Conservation (phyloP, 2,329 filamentous ascomycete species). For the Fusarium foetens region DNA sequence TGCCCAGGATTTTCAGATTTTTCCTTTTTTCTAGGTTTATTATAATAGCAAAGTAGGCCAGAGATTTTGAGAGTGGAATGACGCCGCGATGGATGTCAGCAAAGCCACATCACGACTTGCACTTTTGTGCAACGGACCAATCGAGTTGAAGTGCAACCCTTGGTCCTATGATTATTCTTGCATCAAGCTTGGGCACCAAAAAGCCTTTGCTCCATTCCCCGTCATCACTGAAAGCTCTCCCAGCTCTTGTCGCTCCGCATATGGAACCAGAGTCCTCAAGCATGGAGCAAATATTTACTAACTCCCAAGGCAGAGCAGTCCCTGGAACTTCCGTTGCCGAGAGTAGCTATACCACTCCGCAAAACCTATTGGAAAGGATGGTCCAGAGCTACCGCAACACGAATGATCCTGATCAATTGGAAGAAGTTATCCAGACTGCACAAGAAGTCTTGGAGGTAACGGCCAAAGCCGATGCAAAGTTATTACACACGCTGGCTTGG, state of each 20-base stretch:
- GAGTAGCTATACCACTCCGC: accelerated
- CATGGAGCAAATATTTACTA: accelerated
- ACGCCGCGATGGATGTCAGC: background rate
- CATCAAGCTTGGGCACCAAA: background rate
- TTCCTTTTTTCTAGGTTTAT: background rate
- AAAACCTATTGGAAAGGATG: accelerated
- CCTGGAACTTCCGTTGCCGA: accelerated
- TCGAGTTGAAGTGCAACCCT: background rate
- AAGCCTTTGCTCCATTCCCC: too few relatives aligned
- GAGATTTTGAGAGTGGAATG: background rate
- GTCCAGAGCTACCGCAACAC: background rate
- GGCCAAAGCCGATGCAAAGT: accelerated
- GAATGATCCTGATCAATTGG: background rate
- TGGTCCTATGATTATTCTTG: background rate
- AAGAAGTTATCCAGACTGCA: background rate
- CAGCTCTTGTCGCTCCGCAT: background rate
- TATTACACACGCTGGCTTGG: background rate
- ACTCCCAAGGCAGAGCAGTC: accelerated
- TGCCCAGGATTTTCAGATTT: background rate
- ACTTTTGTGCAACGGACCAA: accelerated
- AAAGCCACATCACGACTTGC: too few relatives aligned
- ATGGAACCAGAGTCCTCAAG: background rate
- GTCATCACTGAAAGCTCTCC: background rate
- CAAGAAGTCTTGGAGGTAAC: background rate
- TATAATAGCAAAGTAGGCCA: too few relatives aligned